phyloP scores from a whole-genome alignment of 2,329 filamentous ascomycete species.

The Neonectria ditissima region DNA sequence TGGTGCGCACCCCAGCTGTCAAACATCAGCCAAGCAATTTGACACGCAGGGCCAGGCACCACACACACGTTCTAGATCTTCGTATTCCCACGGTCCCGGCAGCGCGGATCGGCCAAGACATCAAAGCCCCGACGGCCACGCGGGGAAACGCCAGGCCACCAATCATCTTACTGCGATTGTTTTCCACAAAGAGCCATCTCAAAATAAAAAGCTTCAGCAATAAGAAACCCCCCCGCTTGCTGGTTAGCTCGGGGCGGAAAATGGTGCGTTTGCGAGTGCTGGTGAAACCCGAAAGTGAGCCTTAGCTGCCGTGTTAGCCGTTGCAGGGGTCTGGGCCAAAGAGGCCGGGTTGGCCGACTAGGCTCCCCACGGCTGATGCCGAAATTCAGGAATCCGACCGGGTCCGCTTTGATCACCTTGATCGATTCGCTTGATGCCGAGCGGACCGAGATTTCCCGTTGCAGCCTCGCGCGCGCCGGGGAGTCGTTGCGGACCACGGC shows the following conservation, averaged over 20 bases:
- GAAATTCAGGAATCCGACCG: constrained; percentile 20
- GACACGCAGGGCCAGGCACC: neutral
- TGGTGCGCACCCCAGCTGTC: too few relatives aligned
- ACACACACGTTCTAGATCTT: neutral
- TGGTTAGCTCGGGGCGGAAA: neutral
- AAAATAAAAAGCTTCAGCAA: constrained; percentile 7
- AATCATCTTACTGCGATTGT: neutral
- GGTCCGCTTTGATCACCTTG: neutral
- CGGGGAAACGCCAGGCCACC: neutral
- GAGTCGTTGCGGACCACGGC: constrained; percentile 16
- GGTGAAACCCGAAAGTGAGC: constrained; percentile 1
- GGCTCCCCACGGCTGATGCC: constrained; percentile 10
- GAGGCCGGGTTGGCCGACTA: neutral
- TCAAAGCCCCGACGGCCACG: neutral
- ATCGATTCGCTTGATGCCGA: constrained; percentile 13
- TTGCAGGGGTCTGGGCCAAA: constrained; percentile 4
- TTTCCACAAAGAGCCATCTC: too few relatives aligned
- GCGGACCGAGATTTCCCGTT: constrained; percentile 25
- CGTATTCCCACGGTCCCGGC: neutral
- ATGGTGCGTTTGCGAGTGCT: constrained; percentile 8
- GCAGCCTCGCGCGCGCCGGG: neutral
- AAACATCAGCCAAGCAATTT: neutral
- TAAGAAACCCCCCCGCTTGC: neutral
- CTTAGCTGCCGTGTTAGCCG: constrained; percentile 24
- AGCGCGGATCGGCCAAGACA: neutral